These are phyloP conservation scores for Pseudogymnoascus sp. DNA, from an alignment of 2,329 filamentous ascomycete species.

Conservation along the genomic window DNA sequence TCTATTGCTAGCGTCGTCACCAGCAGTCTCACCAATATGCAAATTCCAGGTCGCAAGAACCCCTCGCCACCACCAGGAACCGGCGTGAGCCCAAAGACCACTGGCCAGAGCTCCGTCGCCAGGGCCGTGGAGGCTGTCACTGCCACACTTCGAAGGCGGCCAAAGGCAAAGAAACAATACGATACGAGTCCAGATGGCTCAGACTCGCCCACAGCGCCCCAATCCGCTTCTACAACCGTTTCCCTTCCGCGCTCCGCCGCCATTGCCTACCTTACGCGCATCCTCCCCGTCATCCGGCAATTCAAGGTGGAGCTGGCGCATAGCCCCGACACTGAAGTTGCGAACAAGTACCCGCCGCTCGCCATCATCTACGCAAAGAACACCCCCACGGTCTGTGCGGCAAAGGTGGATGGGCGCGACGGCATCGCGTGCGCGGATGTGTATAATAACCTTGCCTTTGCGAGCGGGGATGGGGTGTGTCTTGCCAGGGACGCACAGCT, in stretches of 20 bases:
- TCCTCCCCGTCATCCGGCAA: constrained; percentile 58
- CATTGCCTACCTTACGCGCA: constrained; percentile 64
- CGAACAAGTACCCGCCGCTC: constrained; percentile 75
- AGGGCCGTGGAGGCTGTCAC: neutral
- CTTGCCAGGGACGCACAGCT: constrained; percentile 80
- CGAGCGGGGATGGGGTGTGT: constrained; percentile 81
- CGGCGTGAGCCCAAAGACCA: neutral
- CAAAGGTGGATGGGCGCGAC: constrained; percentile 64
- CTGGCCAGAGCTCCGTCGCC: neutral
- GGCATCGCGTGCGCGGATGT: constrained; percentile 68
- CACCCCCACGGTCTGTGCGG: constrained; percentile 77
- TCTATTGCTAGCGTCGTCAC: constrained; percentile 28
- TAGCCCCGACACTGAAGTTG: constrained; percentile 45
- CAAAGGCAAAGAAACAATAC: neutral
- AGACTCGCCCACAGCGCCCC: neutral
- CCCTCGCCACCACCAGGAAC: constrained; percentile 5
- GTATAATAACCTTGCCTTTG: constrained; percentile 82
- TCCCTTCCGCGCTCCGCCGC: constrained; percentile 28
- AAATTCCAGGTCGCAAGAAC: constrained; percentile 25
- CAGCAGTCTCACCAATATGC: constrained; percentile 29
- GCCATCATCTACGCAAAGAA: constrained; percentile 81
- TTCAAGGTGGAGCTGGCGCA: constrained; percentile 73
- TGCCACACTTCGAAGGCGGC: neutral
- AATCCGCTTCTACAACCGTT: constrained; percentile 26
- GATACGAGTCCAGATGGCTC: neutral